Conservation (phyloP, 495 filamentous ascomycete species). For the Symbiotaphrina buchneri region DNA sequence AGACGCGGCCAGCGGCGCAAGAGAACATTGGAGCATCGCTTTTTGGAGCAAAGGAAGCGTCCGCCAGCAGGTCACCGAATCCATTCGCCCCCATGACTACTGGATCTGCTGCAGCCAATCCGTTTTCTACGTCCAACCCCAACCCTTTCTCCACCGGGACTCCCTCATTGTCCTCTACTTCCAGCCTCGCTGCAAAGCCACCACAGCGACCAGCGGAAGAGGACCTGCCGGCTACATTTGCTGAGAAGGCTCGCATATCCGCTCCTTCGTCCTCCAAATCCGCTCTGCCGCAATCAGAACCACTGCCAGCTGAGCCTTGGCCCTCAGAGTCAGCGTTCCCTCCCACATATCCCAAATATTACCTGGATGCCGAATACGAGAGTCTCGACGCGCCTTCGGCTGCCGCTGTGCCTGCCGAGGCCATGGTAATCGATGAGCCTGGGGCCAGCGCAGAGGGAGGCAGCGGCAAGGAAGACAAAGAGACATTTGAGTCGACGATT, state of each 20-base stretch:
- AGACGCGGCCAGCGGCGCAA: slow-evolving; percentile 3
- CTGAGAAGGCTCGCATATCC: slow-evolving; percentile 34
- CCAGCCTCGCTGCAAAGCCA: slow-evolving; percentile 10
- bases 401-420: background rate
- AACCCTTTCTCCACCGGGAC: slow-evolving; percentile 14
- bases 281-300: slow-evolving; percentile 8
- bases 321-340: slow-evolving; percentile 41
- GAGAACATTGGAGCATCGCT: slow-evolving; percentile 21
- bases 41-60: slow-evolving; percentile 20
- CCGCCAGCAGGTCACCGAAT: slow-evolving; percentile 9
- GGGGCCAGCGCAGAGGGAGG: background rate
- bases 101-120: slow-evolving; percentile 22
- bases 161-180: slow-evolving; percentile 7
- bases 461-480: slow-evolving; percentile 9
- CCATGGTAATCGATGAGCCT: background rate
- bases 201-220: slow-evolving; percentile 9
- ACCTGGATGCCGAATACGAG: slow-evolving; percentile 88
- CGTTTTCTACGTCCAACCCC: slow-evolving; percentile 23
- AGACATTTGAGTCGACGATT: slow-evolving; percentile 59
- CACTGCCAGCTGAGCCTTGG: slow-evolving; percentile 37
- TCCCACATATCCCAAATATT: slow-evolving; percentile 45
- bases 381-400: slow-evolving; percentile 31
- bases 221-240: slow-evolving; percentile 49
- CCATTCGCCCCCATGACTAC: slow-evolving; percentile 22
- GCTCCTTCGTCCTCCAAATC: slow-evolving; percentile 18